Percentiles rank a stretch among this genome's conserved stretches.
Conservation (phyloP, 208 protist species). For the Leptomonas pyrrhocoris region DNA sequence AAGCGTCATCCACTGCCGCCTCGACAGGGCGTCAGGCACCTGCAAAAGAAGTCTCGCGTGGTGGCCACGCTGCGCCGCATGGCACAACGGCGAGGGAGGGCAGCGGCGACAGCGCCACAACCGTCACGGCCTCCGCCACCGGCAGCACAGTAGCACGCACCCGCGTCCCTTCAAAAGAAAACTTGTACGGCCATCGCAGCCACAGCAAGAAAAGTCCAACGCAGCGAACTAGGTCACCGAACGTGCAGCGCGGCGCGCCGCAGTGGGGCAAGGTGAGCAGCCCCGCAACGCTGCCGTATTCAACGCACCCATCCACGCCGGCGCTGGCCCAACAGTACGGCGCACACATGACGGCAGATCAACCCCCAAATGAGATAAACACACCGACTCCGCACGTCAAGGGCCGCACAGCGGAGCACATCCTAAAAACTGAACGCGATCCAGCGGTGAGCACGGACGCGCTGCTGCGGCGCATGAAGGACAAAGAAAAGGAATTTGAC, state of each 20-base stretch:
- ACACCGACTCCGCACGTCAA: neutral
- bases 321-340: slow-evolving; percentile 21
- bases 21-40: neutral
- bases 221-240: neutral
- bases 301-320: neutral
- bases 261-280: neutral
- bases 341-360: neutral
- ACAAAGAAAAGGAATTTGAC: slow-evolving; percentile 79
- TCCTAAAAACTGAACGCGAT: slow-evolving; percentile 10
- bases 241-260: neutral
- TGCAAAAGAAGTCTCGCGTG: neutral
- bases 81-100: neutral
- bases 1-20: neutral
- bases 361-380: neutral
- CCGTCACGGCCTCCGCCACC: neutral
- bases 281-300: neutral
- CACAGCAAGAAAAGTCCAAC: neutral
- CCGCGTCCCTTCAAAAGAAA: slow-evolving; percentile 29
- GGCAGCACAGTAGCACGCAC: slow-evolving; percentile 1
- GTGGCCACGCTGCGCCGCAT: neutral
- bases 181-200: slow-evolving; percentile 16
- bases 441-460: slow-evolving; percentile 36
- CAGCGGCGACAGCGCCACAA: neutral
- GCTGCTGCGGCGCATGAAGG: slow-evolving; percentile 50
- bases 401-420: neutral